phyloP scores from a whole-genome alignment of 371 early-diverging fungal species.

The Actinomucor elegans region DNA sequence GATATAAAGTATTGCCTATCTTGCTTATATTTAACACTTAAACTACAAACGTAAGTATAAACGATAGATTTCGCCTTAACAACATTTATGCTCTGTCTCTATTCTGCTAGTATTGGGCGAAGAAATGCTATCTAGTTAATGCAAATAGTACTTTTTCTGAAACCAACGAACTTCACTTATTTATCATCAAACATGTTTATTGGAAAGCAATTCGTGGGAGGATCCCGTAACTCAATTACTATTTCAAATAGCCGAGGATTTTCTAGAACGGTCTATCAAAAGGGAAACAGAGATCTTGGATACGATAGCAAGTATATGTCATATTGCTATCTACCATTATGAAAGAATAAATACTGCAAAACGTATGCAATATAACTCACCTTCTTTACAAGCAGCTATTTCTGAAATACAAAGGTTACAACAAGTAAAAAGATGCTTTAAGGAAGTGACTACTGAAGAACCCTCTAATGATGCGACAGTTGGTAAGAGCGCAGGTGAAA shows the following conservation, averaged over 20 bases:
- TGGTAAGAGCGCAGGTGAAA: slow-evolving; percentile 14
- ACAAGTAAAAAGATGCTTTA: slow-evolving; percentile 15
- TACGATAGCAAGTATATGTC: slow-evolving; percentile 10
- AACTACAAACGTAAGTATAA: slow-evolving; percentile 10
- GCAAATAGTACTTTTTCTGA: slow-evolving; percentile 6
- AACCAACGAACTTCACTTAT: slow-evolving; percentile 9
- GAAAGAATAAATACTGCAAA: slow-evolving; percentile 10
- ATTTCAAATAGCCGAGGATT: slow-evolving; percentile 10
- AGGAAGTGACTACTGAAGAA: slow-evolving; percentile 12
- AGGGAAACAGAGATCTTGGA: slow-evolving; percentile 11
- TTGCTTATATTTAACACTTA: slow-evolving; percentile 10
- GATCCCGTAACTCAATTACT: slow-evolving; percentile 11
- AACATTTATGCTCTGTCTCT: slow-evolving; percentile 14
- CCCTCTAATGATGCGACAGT: slow-evolving; percentile 14
- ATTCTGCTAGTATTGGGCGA: slow-evolving; percentile 16
- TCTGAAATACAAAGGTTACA: slow-evolving; percentile 12
- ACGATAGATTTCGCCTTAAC: slow-evolving; percentile 1
- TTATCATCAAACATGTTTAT: slow-evolving; percentile 10
- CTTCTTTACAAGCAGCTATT: slow-evolving; percentile 16
- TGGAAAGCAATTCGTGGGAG: slow-evolving; percentile 15
- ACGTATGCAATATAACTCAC: slow-evolving; percentile 14
- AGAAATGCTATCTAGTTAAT: slow-evolving; percentile 13
- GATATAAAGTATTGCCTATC: slow-evolving; percentile 11
- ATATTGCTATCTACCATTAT: slow-evolving; percentile 18
- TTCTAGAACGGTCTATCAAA: slow-evolving; percentile 15